Percentiles rank a stretch among this genome's conserved stretches.
phyloP scores from a whole-genome alignment of 768 basidiomycete species.

The Boletus edulis region DNA sequence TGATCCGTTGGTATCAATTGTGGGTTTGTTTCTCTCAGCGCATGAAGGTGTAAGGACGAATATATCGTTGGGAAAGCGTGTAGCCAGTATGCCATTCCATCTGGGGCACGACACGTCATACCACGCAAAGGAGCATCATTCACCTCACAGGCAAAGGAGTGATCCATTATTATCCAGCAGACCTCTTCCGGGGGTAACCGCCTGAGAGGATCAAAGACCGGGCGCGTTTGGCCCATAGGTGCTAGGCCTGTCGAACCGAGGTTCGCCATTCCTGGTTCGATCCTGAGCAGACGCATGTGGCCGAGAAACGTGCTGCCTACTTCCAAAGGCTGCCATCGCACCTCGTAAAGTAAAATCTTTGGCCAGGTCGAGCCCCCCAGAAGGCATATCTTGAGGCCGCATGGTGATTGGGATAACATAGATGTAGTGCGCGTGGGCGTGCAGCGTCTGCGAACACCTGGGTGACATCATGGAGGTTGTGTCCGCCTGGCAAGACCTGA shows the following conservation, averaged over 20 bases:
- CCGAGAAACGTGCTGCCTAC: slow-evolving; percentile 36
- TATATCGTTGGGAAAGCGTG: slow-evolving; percentile 83
- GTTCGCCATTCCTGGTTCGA: slow-evolving; percentile 78
- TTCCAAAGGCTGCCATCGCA: slow-evolving; percentile 9
- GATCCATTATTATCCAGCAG: slow-evolving; percentile 86
- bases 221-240: slow-evolving; percentile 37
- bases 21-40: slow-evolving; percentile 57
- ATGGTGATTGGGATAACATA: too few species aligned
- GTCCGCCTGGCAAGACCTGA: too few species aligned
- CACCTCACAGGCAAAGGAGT: slow-evolving; percentile 77
- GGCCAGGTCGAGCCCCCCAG: too few species aligned
- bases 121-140: slow-evolving; percentile 21
- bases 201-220: slow-evolving; percentile 60
- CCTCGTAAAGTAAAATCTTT: too few species aligned
- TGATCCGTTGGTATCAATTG: slow-evolving; percentile 38
- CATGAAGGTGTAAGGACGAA: slow-evolving; percentile 72
- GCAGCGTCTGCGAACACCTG: too few species aligned
- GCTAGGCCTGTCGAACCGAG: slow-evolving; percentile 83
- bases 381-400: too few species aligned
- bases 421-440: too few species aligned
- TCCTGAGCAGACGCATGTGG: slow-evolving; percentile 12
- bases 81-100: slow-evolving; percentile 87
- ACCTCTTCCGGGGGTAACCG: slow-evolving; percentile 71
- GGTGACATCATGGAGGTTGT: too few species aligned
- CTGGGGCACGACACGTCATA: slow-evolving; percentile 39